Conservation (phyloP, 1,284 basidiomycete genomes). For the Ganoderma resinaceum region DNA sequence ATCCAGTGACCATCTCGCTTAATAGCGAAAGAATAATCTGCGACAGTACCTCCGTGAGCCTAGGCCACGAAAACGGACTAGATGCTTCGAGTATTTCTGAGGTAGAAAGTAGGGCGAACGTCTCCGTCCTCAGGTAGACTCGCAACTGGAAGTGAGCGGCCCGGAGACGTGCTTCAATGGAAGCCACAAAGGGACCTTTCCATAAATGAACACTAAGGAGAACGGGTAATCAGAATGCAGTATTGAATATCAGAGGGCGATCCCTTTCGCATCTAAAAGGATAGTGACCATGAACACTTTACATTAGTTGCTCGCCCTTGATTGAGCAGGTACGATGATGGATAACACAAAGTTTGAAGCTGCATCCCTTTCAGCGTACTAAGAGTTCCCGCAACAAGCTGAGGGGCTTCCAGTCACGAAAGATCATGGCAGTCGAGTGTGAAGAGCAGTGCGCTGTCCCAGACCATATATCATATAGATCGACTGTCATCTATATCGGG, state of each 20-base stretch:
- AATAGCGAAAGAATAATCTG: not conserved
- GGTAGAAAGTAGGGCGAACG: not conserved
- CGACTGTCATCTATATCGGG: too few species aligned
- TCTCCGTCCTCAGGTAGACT: not conserved
- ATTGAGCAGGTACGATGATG: too few species aligned
- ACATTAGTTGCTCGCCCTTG: too few species aligned
- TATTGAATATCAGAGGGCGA: not conserved
- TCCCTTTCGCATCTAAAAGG: not conserved
- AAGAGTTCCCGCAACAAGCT: too few species aligned
- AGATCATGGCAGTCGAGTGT: too few species aligned
- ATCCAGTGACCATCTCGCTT: conserved; percentile 1
- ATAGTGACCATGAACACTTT: too few species aligned
- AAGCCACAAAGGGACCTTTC: not conserved
- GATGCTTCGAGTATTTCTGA: not conserved
- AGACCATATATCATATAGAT: too few species aligned
- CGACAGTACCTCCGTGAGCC: not conserved
- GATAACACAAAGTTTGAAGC: too few species aligned
- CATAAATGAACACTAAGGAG: not conserved
- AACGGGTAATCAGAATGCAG: not conserved
- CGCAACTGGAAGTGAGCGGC: not conserved
- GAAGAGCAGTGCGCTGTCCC: too few species aligned
- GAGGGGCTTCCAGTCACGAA: too few species aligned
- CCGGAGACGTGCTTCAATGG: not conserved
- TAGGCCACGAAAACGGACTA: not conserved
- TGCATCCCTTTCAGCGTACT: too few species aligned